These are phyloP conservation scores for Selaginella tamariscina DNA, from an alignment of 75 land plant species.

Conservation along the genomic window DNA sequence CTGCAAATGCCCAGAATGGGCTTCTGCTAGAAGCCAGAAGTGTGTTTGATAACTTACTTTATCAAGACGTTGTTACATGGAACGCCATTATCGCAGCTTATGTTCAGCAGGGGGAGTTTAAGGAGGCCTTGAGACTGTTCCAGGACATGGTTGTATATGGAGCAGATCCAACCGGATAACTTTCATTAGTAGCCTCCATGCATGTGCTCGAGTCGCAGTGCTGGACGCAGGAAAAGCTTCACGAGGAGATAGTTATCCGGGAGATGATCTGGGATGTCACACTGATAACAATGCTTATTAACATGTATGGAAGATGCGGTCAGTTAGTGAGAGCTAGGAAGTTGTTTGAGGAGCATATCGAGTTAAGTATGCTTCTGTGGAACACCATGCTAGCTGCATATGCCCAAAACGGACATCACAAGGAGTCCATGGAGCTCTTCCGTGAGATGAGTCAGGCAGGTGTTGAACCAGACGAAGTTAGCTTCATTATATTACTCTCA, in stretches of 20 bases:
- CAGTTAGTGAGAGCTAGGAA: neutral
- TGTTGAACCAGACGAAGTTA: conserved; percentile 7
- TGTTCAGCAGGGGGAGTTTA: conserved; percentile 10
- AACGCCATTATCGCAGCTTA: conserved; percentile 19
- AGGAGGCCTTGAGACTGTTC: conserved; percentile 13
- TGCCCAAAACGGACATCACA: conserved; percentile 6
- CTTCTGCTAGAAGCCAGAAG: neutral
- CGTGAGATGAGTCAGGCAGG: conserved; percentile 1
- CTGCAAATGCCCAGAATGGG: neutral
- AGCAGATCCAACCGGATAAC: neutral
- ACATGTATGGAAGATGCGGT: conserved; percentile 5
- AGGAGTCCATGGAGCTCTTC: conserved; percentile 7
- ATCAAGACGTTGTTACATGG: neutral
- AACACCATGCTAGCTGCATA: conserved; percentile 14
- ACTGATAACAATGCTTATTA: neutral
- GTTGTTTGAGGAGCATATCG: neutral
- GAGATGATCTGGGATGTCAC: neutral
- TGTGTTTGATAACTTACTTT: neutral
- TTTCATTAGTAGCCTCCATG: conserved; percentile 11
- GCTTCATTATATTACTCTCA: neutral
- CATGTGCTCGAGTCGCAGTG: neutral
- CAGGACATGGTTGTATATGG: conserved; percentile 7
- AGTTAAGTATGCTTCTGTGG: neutral
- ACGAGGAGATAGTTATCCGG: neutral
- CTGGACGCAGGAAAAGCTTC: conserved; percentile 2